Percentiles rank a stretch among this genome's conserved stretches.
Conservation (phyloP, 2,329 filamentous ascomycete species). For the Blumeriella jaapii region DNA sequence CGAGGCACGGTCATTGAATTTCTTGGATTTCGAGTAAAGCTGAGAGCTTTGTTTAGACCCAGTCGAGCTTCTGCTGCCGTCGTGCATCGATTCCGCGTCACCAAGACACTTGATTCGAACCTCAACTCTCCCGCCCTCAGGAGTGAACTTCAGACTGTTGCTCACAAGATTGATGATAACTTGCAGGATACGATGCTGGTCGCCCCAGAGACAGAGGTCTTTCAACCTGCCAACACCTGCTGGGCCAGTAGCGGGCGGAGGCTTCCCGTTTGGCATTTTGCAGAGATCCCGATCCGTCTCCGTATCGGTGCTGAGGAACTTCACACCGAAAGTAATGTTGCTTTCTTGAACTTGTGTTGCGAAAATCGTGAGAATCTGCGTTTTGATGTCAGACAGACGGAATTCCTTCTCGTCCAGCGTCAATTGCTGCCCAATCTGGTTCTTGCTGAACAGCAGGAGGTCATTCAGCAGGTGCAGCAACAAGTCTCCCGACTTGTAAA, state of each 20-base stretch:
- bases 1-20: constrained; percentile 23
- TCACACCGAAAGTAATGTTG: constrained; percentile 60
- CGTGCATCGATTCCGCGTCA: constrained; percentile 31
- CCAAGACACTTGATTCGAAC: constrained; percentile 65
- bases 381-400: constrained; percentile 67
- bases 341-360: constrained; percentile 80
- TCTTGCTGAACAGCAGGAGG: constrained; percentile 85
- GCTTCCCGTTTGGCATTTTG: constrained; percentile 18
- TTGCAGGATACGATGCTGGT: constrained; percentile 81
- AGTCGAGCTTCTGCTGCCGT: constrained; percentile 21
- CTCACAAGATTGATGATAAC: constrained; percentile 90
- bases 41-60: constrained; percentile 24
- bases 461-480: constrained; percentile 80
- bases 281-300: constrained; percentile 11
- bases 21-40: constrained; percentile 14
- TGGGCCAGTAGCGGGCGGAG: constrained; percentile 49
- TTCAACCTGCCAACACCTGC: constrained; percentile 7
- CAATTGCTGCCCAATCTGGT: constrained; percentile 80
- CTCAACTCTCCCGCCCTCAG: constrained; percentile 60
- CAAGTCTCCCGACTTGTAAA: constrained; percentile 82
- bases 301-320: constrained; percentile 48
- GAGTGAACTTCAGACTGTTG: constrained; percentile 87
- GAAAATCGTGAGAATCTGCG: constrained; percentile 77
- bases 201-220: constrained; percentile 61
- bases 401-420: constrained; percentile 79